Evolutionary conservation across 257 asterid species (phyloP), one percentile per base, ranked within the genome.

Genomic region (Haberlea rhodopensis): DNA sequence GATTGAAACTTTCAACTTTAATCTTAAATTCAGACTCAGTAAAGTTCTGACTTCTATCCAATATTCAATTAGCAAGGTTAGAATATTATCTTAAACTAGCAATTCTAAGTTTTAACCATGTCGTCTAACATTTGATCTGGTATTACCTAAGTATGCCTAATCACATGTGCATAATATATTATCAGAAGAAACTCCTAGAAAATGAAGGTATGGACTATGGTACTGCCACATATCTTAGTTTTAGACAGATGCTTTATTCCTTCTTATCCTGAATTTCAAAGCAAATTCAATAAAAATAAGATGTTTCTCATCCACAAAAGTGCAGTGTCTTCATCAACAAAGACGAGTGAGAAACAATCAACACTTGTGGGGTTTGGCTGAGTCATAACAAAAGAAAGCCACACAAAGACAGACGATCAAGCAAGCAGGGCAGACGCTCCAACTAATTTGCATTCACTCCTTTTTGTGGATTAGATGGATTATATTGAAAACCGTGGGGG

Each of bases 401-500:
- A 85, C 72, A 40, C 81, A 70, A 27, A 61, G 65, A n/a, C n/a
- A n/a, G n/a, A 51, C 77, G 75, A 81, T 81, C 87, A 34, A 57
- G 53, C 19, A 52, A 70, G 74, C 29, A 57, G 71, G 76, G 75
- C 77, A 53, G 53, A 71, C 51, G 51, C 51, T 52, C 52, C 43
- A 67, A 13, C 60, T 16, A 43, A 46, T 70, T 46, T 16, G 8
- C 19, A 49, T 68, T 68, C 32, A 53, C 57, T 43, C 66, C 37
- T 53, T 70, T 49, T 20, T 52, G 62, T 28, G 53, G 58, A 26
- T 32, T 19, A 16, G 37, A 70, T 45, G 3, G 63, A 54, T 32
- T 25, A 46, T 13, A 62, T 13, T 20, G 55, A 54, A 20, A 1
- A 8, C 40, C 6, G 21, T n/a, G 3, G n/a, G 6, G 11, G 43